Percentiles rank a stretch among this genome's conserved stretches.
These are phyloP conservation scores for Sclerotinia trifoliorum DNA, from an alignment of 2,329 filamentous ascomycete genomes.

Conservation along the genomic window DNA sequence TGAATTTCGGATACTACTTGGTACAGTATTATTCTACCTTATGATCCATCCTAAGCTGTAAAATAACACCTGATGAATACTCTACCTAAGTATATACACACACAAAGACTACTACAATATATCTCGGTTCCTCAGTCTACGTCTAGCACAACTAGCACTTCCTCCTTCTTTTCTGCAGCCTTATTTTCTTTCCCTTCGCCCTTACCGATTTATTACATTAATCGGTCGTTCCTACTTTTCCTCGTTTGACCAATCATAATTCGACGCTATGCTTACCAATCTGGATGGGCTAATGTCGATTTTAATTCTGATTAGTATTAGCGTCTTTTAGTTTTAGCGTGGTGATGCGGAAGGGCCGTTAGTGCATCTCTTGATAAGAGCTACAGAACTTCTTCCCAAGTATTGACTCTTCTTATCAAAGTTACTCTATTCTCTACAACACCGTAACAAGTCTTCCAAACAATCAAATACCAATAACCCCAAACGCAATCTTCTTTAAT, in stretches of 20 bases:
- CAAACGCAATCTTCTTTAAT: slow-evolving; percentile 12
- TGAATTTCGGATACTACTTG: background rate
- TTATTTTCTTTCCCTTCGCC: background rate
- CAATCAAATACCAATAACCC: background rate
- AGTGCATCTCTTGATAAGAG: slow-evolving; percentile 32
- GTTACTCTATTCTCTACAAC: slow-evolving; percentile 7
- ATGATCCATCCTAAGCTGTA: background rate
- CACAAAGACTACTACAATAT: background rate
- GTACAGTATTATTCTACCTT: background rate
- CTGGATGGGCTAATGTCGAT: background rate
- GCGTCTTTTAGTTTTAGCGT: slow-evolving; percentile 23
- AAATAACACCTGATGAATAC: background rate
- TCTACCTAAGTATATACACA: background rate
- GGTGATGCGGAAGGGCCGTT: slow-evolving; percentile 36
- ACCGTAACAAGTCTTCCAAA: slow-evolving; percentile 10
- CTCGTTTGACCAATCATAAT: background rate
- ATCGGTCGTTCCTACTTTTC: background rate
- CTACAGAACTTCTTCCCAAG: slow-evolving; percentile 18
- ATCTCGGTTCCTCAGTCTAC: background rate
- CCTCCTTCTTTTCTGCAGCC: background rate
- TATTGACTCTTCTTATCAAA: slow-evolving; percentile 24
- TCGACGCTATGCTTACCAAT: background rate
- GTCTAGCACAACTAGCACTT: background rate
- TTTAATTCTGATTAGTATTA: slow-evolving; percentile 26
- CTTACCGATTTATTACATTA: background rate